These are phyloP conservation scores for Heteromeles arbutifolia DNA, from an alignment of 306 rosid genomes.

Conservation along the genomic window DNA sequence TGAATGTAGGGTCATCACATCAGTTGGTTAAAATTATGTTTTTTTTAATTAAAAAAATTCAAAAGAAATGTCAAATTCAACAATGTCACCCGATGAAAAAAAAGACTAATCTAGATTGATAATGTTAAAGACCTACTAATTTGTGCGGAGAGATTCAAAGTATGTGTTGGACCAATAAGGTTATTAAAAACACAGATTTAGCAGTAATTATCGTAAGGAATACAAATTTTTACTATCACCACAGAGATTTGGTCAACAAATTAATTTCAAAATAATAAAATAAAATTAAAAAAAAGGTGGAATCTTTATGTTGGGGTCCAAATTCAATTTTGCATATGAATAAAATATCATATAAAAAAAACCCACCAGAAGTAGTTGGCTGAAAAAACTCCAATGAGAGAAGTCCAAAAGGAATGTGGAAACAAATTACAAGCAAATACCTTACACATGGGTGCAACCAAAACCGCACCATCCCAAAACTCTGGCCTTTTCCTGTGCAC, in stretches of 20 bases:
- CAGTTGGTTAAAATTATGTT: neutral
- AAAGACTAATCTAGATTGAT: neutral
- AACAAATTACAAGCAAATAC: slow-evolving; percentile 9
- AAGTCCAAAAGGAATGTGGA: neutral
- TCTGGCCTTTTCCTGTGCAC: slow-evolving; percentile 56
- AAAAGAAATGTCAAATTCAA: neutral
- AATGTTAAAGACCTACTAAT: no score
- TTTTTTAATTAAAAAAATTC: neutral
- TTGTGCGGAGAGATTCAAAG: neutral
- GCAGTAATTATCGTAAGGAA: neutral
- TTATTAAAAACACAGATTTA: neutral
- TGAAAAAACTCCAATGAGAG: neutral
- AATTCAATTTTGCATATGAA: neutral
- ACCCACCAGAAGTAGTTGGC: neutral
- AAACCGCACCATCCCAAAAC: slow-evolving; percentile 86
- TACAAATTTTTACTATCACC: neutral
- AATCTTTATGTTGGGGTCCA: neutral
- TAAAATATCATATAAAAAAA: neutral
- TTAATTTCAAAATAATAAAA: neutral
- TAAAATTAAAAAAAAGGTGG: neutral
- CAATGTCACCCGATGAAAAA: neutral
- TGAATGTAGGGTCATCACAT: neutral
- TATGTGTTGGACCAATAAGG: neutral
- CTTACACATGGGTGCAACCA: slow-evolving; percentile 99
- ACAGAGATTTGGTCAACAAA: slow-evolving; percentile 11